Percentiles rank a stretch among this genome's conserved stretches.
Conservation (phyloP, 2,329 filamentous ascomycete species). For the Bretziella fagacearum region DNA sequence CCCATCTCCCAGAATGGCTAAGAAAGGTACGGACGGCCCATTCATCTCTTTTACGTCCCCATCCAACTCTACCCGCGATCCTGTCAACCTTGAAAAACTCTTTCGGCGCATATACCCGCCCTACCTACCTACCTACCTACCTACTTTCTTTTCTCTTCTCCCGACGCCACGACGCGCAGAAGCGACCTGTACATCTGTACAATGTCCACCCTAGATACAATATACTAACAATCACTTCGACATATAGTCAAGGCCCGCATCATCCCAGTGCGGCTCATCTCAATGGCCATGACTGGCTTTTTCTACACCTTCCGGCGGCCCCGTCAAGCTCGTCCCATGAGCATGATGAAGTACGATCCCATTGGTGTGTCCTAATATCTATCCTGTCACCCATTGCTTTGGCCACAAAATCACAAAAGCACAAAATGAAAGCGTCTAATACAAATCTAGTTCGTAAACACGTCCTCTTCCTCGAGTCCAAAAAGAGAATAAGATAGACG, state of each 20-base stretch:
- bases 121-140: too few relatives aligned
- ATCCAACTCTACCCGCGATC: background rate
- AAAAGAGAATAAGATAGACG: conserved; percentile 50
- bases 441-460: conserved; percentile 61
- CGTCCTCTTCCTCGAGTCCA: conserved; percentile 88
- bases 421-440: background rate
- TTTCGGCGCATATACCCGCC: background rate
- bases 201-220: too few relatives aligned
- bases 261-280: conserved; percentile 82
- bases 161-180: too few relatives aligned
- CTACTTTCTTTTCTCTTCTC: too few relatives aligned
- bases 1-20: conserved; percentile 20
- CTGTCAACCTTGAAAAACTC: background rate
- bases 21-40: conserved; percentile 23
- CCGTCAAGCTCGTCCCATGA: conserved; percentile 64
- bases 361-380: conserved; percentile 45
- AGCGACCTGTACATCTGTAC: too few relatives aligned
- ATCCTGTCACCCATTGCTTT: background rate
- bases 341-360: conserved; percentile 98
- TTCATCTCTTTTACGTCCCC: background rate
- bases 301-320: conserved; percentile 83
- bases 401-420: background rate
- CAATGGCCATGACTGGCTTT: conserved; percentile 97
- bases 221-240: background rate
- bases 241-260: conserved; percentile 69